A percentile compares a stretch with the other conserved stretches of the same genome.
phyloP scores from a whole-genome alignment of 148 eudicot genomes.

The Nepenthes gracilis region DNA sequence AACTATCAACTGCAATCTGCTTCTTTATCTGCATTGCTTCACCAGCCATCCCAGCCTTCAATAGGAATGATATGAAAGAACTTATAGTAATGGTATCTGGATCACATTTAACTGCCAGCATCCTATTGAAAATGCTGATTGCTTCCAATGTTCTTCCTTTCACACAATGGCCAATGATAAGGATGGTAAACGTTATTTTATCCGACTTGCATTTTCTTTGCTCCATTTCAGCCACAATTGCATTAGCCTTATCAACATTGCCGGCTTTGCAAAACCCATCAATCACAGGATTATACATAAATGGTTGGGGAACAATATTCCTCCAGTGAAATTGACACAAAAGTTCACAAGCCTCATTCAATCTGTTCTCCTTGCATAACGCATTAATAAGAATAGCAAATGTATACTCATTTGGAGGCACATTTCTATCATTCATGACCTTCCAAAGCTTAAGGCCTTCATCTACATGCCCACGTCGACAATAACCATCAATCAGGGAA shows the following conservation, averaged over 20 bases:
- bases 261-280: slow-evolving; percentile 92
- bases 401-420: slow-evolving; percentile 61
- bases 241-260: slow-evolving; percentile 73
- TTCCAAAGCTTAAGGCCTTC: slow-evolving; percentile 54
- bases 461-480: slow-evolving; percentile 53
- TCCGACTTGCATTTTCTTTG: slow-evolving; percentile 57
- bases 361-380: slow-evolving; percentile 68
- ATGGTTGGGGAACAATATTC: slow-evolving; percentile 48
- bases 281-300: slow-evolving; percentile 80
- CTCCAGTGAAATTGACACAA: slow-evolving; percentile 44
- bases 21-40: slow-evolving; percentile 60
- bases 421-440: slow-evolving; percentile 39
- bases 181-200: slow-evolving; percentile 83
- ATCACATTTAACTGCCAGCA: slow-evolving; percentile 56
- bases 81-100: slow-evolving; percentile 67
- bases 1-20: slow-evolving; percentile 23
- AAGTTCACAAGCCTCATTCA: slow-evolving; percentile 61
- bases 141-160: slow-evolving; percentile 88
- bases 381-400: slow-evolving; percentile 54
- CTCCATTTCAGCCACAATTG: slow-evolving; percentile 65
- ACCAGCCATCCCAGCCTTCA: slow-evolving; percentile 80
- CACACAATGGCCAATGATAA: slow-evolving; percentile 90
- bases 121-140: slow-evolving; percentile 50
- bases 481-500: slow-evolving; percentile 59
- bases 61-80: slow-evolving; percentile 52